phyloP scores from a whole-genome alignment of 768 basidiomycete species.

The Lentinula boryana region DNA sequence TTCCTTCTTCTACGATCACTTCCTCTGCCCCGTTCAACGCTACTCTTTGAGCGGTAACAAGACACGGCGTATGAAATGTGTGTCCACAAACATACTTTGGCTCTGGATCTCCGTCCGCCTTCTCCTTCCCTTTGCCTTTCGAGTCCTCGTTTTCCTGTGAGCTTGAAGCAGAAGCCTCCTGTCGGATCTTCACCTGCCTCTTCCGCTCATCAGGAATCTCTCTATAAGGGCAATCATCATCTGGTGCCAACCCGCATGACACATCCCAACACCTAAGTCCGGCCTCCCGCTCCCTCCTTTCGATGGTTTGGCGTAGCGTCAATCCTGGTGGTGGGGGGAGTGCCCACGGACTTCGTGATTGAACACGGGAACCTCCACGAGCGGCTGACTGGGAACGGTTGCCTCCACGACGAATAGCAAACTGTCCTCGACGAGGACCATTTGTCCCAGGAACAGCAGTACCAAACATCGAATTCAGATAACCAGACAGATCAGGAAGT shows the following conservation, averaged over 20 bases:
- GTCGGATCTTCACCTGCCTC: slow-evolving; percentile 34
- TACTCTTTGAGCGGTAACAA: slow-evolving; percentile 62
- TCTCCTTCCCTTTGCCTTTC: slow-evolving; percentile 10
- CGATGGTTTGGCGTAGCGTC: slow-evolving; percentile 68
- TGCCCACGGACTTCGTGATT: slow-evolving; percentile 37
- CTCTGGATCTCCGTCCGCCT: slow-evolving; percentile 12
- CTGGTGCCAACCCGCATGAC: slow-evolving; percentile 70
- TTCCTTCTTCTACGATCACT: slow-evolving; percentile 24
- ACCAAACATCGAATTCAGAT: neutral
- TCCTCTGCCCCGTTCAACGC: slow-evolving; percentile 55
- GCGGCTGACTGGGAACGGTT: neutral
- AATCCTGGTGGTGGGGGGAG: slow-evolving; percentile 60
- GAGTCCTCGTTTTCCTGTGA: neutral
- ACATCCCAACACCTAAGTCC: slow-evolving; percentile 69
- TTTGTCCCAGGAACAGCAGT: neutral
- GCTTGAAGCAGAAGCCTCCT: neutral
- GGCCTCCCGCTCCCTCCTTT: slow-evolving; percentile 64
- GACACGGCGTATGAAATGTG: slow-evolving; percentile 65
- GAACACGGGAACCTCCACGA: neutral
- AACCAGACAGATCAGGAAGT: neutral
- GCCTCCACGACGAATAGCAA: neutral
- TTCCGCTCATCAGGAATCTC: slow-evolving; percentile 20
- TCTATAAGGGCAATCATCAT: slow-evolving; percentile 60
- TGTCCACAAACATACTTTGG: slow-evolving; percentile 47
- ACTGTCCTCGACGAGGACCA: neutral